A percentile compares a stretch with the other conserved stretches of the same genome.
These are phyloP conservation scores for Polytolypa hystricis DNA, from an alignment of 2,329 filamentous ascomycete genomes.

Conservation along the genomic window DNA sequence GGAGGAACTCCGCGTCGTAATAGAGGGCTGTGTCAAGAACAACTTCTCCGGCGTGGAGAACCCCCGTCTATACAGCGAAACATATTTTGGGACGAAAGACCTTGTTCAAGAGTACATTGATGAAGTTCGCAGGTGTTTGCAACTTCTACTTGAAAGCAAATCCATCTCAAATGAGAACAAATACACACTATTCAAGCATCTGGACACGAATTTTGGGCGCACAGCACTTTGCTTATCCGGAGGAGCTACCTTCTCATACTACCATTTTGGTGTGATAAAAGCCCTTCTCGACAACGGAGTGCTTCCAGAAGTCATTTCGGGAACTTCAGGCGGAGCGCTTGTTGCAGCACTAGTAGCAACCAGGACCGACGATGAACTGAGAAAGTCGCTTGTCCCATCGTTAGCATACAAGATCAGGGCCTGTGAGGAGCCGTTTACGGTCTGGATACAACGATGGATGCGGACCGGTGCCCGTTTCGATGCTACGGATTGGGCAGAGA, in stretches of 20 bases:
- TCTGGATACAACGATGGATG: constrained; percentile 80
- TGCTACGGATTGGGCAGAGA: constrained; percentile 77
- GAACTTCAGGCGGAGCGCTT: constrained; percentile 86
- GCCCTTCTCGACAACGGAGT: constrained; percentile 77
- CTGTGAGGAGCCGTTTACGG: constrained; percentile 64
- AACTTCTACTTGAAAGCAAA: constrained; percentile 56
- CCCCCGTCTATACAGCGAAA: constrained; percentile 87
- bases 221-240: constrained; percentile 89
- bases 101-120: constrained; percentile 83
- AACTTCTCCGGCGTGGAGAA: constrained; percentile 97
- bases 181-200: constrained; percentile 69
- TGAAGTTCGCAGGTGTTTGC: constrained; percentile 49
- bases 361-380: constrained; percentile 82
- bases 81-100: constrained; percentile 95
- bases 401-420: constrained; percentile 77
- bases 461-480: constrained; percentile 89
- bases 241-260: constrained; percentile 90
- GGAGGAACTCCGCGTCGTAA: constrained; percentile 63
- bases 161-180: constrained; percentile 64
- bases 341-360: constrained; percentile 81
- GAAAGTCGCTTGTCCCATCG: constrained; percentile 71
- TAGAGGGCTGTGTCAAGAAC: constrained; percentile 91
- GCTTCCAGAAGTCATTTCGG: constrained; percentile 87
- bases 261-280: constrained; percentile 87
- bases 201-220: constrained; percentile 82